These are phyloP conservation scores for Arthrinium puccinioides DNA, from an alignment of 2,329 filamentous ascomycete genomes.

Conservation along the genomic window DNA sequence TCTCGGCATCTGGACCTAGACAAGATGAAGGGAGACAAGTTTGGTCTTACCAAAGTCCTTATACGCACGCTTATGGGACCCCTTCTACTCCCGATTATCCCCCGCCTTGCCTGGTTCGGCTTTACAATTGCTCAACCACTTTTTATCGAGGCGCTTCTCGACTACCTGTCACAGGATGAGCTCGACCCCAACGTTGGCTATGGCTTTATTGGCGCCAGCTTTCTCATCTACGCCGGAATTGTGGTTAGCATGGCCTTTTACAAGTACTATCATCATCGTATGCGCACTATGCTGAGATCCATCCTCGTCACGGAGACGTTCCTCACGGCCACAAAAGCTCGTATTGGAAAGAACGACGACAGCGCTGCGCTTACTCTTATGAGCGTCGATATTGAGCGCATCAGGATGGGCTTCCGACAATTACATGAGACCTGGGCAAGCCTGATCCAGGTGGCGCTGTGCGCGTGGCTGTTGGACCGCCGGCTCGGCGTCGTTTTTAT, in stretches of 20 bases:
- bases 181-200: slow-evolving; percentile 7
- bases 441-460: slow-evolving; percentile 32
- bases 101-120: slow-evolving; percentile 28
- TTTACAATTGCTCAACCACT: slow-evolving; percentile 36
- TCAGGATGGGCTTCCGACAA: slow-evolving; percentile 12
- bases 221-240: slow-evolving; percentile 3
- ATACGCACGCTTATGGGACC: slow-evolving; percentile 22
- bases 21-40: slow-evolving; percentile 8
- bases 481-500: slow-evolving; percentile 40
- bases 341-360: slow-evolving; percentile 7
- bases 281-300: slow-evolving; percentile 12
- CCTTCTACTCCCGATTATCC: slow-evolving; percentile 26
- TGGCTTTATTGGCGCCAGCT: slow-evolving; percentile 5
- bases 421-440: slow-evolving; percentile 33
- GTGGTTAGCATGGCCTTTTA: slow-evolving; percentile 1
- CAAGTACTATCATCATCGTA: slow-evolving; percentile 3
- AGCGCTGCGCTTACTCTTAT: slow-evolving; percentile 22
- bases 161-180: slow-evolving; percentile 20
- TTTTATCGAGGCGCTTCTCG: slow-evolving; percentile 30
- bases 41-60: slow-evolving; percentile 22
- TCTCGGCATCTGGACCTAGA: slow-evolving; percentile 6
- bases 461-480: slow-evolving; percentile 36
- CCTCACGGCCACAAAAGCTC: slow-evolving; percentile 18
- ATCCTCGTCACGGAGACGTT: slow-evolving; percentile 24
- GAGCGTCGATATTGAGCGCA: slow-evolving; percentile 23